These are phyloP conservation scores for Metschnikowia colocasiae DNA, from an alignment of 805 yeast genomes.

Conservation along the genomic window DNA sequence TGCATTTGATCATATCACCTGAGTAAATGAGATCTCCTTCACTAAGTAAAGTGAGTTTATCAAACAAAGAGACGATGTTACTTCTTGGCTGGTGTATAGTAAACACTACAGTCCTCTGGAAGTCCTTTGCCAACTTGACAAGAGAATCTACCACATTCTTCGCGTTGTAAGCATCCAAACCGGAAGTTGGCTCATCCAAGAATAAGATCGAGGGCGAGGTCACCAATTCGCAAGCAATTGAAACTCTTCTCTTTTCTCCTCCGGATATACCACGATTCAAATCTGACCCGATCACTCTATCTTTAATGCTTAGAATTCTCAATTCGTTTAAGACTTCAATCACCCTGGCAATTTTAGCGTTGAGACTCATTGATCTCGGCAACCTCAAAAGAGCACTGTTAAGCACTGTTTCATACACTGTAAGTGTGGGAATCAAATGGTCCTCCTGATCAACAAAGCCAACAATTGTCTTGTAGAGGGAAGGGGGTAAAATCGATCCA, in stretches of 20 bases:
- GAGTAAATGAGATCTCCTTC: slow-evolving; percentile 85
- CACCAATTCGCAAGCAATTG: slow-evolving; percentile 89
- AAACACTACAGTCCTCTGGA: slow-evolving; percentile 82
- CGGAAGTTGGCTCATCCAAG: slow-evolving; percentile 93
- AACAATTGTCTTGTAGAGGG: slow-evolving; percentile 59
- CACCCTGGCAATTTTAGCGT: slow-evolving; percentile 74
- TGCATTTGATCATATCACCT: slow-evolving; percentile 74
- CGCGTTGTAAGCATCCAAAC: slow-evolving; percentile 92
- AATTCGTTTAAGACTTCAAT: slow-evolving; percentile 81
- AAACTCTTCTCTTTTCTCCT: slow-evolving; percentile 88
- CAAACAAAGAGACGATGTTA: slow-evolving; percentile 88
- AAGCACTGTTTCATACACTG: slow-evolving; percentile 92
- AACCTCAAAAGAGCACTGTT: slow-evolving; percentile 86
- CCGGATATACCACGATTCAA: slow-evolving; percentile 90
- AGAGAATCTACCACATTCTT: slow-evolving; percentile 83
- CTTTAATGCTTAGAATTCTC: slow-evolving; percentile 77
- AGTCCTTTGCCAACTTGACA: slow-evolving; percentile 72
- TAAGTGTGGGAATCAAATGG: slow-evolving; percentile 81
- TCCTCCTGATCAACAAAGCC: slow-evolving; percentile 98
- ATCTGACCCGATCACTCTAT: slow-evolving; percentile 83
- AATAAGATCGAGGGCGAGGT: slow-evolving; percentile 82
- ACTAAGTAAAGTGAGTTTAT: slow-evolving; percentile 72
- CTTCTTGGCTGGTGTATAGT: slow-evolving; percentile 98
- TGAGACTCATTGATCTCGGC: slow-evolving; percentile 73
- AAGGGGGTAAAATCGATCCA: slow-evolving; percentile 49